phyloP scores from a whole-genome alignment of 345 rosid species.

The Syzygium oleosum region DNA sequence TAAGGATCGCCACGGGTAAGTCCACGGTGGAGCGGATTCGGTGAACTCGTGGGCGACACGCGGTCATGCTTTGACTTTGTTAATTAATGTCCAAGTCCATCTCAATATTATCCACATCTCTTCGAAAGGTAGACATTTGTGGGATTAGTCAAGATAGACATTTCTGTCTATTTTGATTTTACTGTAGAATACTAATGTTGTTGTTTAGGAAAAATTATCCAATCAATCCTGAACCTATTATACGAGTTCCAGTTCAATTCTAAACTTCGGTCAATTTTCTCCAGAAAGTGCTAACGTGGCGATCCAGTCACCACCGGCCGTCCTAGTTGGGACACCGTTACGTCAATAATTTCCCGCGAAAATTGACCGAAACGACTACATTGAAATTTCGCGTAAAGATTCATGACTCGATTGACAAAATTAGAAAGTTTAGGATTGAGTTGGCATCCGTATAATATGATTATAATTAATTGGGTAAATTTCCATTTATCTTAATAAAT shows the following conservation, averaged over 20 bases:
- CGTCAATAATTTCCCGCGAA: not conserved
- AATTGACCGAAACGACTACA: not conserved
- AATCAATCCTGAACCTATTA: not conserved
- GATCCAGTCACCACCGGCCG: accelerated
- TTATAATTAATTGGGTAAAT: not conserved
- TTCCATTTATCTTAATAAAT: not conserved
- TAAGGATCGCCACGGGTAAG: not conserved
- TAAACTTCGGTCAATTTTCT: not conserved
- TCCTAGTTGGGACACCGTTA: not conserved
- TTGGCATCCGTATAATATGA: not conserved
- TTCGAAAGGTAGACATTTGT: not conserved
- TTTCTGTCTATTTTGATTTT: not conserved
- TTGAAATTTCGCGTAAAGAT: not conserved
- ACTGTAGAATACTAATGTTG: not conserved
- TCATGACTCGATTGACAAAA: not conserved
- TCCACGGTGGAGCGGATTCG: not conserved
- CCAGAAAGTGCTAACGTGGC: not conserved
- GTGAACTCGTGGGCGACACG: not conserved
- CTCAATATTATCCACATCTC: not conserved
- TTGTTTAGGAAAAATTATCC: not conserved
- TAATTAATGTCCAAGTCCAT: not conserved
- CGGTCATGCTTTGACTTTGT: not conserved
- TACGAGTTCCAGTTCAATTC: not conserved
- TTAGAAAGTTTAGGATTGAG: not conserved
- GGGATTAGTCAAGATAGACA: not conserved